Evolutionary conservation across 257 asterid genomes (phyloP).

Genomic region (Leonotis leonurus): DNA sequence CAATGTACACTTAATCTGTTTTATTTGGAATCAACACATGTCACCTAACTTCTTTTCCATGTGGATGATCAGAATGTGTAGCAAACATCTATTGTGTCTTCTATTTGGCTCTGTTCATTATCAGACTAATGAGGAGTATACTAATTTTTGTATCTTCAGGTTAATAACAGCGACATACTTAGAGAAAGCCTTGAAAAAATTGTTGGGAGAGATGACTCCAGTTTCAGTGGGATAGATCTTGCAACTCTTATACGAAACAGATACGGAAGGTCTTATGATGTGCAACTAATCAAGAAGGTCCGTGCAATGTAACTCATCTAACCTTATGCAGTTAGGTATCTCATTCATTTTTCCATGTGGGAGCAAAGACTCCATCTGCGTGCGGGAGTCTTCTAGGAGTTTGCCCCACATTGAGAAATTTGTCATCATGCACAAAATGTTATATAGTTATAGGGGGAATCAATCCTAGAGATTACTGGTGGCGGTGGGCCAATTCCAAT

Average conservation of each 20-base stretch:
- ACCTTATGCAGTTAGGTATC: background rate
- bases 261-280: constrained; percentile 92
- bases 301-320: background rate
- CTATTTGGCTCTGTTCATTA: background rate
- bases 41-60: background rate
- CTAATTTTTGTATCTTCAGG: constrained; percentile 42
- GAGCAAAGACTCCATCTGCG: background rate
- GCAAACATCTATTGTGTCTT: background rate
- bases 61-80: background rate
- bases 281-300: constrained; percentile 91
- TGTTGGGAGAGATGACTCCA: constrained; percentile 75
- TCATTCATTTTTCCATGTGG: background rate
- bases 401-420: background rate
- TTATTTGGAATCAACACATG: background rate
- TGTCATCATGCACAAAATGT: background rate
- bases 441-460: background rate
- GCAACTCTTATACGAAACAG: constrained; percentile 90
- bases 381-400: background rate
- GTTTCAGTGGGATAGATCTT: constrained; percentile 84
- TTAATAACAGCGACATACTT: constrained; percentile 40
- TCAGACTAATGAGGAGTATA: constrained; percentile 9
- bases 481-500: background rate
- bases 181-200: constrained; percentile 74
- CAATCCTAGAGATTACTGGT: background rate
- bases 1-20: background rate